phyloP scores from a whole-genome alignment of 176 grass and related monocot genomes.

The Bothriochloa decipiens region DNA sequence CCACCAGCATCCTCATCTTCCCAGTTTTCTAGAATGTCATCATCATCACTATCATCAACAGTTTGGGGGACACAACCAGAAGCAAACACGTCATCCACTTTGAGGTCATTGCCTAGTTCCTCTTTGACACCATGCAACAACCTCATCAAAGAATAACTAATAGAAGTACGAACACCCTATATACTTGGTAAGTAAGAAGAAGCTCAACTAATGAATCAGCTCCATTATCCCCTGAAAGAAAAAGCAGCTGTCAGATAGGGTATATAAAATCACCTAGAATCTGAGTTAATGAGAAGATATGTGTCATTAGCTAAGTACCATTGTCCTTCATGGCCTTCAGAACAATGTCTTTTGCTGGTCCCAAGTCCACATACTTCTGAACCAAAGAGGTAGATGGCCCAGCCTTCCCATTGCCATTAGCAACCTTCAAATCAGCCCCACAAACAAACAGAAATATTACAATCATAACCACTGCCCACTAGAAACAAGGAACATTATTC shows the following conservation, averaged over 20 bases:
- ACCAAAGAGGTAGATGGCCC: conserved; percentile 35
- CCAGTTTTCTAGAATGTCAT: conserved; percentile 51
- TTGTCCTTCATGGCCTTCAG: conserved; percentile 52
- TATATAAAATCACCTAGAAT: conserved; percentile 29
- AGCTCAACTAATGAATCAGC: conserved; percentile 69
- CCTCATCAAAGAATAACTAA: neutral
- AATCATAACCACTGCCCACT: too few species aligned
- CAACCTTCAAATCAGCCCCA: conserved; percentile 30
- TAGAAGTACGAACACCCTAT: neutral
- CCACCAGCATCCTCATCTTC: conserved; percentile 49
- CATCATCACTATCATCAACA: conserved; percentile 7
- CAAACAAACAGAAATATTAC: conserved; percentile 38
- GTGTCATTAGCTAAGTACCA: conserved; percentile 41
- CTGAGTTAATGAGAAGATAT: conserved; percentile 31
- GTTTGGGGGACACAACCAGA: conserved; percentile 22
- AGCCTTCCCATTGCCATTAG: conserved; percentile 41
- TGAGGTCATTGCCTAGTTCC: conserved; percentile 43
- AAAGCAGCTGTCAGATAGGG: conserved; percentile 30
- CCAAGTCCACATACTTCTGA: conserved; percentile 55
- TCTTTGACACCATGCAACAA: neutral
- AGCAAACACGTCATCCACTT: conserved; percentile 31
- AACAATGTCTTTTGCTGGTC: conserved; percentile 56
- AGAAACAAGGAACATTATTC: too few species aligned
- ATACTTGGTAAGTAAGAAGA: conserved; percentile 73
- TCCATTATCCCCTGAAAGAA: conserved; percentile 60